These are phyloP conservation scores for Leccinum rimulosum DNA, from an alignment of 768 basidiomycete genomes.

Conservation along the genomic window DNA sequence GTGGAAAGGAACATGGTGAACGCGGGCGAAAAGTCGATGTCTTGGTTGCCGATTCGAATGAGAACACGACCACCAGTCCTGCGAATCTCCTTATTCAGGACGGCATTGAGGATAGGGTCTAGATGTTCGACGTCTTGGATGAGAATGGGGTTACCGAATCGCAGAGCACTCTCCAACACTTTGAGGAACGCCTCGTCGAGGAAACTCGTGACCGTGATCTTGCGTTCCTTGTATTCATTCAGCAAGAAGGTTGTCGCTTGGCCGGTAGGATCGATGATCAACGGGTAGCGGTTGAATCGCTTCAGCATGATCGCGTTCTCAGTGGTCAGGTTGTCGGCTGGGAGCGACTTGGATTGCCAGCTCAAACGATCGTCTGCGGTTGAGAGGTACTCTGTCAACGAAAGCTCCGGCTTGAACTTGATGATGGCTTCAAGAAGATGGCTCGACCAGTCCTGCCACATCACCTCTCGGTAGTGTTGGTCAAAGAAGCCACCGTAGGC, in stretches of 20 bases:
- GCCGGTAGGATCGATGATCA: constrained; percentile 97
- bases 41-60: constrained; percentile 94
- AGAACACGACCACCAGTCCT: constrained; percentile 96
- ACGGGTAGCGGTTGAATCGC: constrained; percentile 94
- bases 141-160: constrained; percentile 95
- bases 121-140: constrained; percentile 98
- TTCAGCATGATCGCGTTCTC: constrained; percentile 99
- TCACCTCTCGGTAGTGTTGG: too few relatives aligned
- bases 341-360: constrained; percentile 96
- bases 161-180: constrained; percentile 96
- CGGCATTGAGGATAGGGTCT: constrained; percentile 95
- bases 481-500: too few relatives aligned
- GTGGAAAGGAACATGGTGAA: constrained; percentile 99
- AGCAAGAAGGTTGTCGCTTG: constrained; percentile 94
- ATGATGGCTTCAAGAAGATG: constrained; percentile 88
- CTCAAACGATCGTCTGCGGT: constrained; percentile 93
- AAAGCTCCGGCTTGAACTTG: constrained; percentile 89
- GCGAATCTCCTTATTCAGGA: constrained; percentile 94
- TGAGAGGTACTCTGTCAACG: constrained; percentile 92
- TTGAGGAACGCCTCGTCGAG: constrained; percentile 98
- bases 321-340: constrained; percentile 91
- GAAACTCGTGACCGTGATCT: constrained; percentile 98
- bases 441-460: constrained; percentile 94
- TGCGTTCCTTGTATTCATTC: constrained; percentile 93
- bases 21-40: constrained; percentile 99